phyloP scores from a whole-genome alignment of 257 asterid genomes.

The Henckelia pumila region DNA sequence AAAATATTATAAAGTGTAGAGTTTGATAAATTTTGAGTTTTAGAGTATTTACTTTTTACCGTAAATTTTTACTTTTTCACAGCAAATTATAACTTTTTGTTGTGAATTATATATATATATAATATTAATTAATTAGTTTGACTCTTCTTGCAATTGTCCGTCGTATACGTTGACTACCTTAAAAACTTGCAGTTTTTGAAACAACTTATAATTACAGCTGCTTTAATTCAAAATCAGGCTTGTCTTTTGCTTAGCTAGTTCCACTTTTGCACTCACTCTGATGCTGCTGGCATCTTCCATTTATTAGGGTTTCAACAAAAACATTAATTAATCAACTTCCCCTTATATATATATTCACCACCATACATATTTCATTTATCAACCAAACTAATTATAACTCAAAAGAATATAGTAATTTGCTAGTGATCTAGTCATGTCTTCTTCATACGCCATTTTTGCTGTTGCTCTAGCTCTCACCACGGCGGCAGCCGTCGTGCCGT shows the following conservation, averaged over 20 bases:
- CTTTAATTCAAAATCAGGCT: not conserved
- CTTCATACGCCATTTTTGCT: slow-evolving; percentile 9
- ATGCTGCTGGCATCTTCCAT: slow-evolving; percentile 32
- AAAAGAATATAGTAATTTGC: not conserved
- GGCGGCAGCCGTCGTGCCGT: slow-evolving; percentile 1
- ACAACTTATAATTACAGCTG: not conserved
- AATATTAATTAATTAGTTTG: too few relatives aligned
- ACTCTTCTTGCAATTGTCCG: too few relatives aligned
- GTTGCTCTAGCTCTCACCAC: slow-evolving; percentile 17
- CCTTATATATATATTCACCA: slow-evolving; percentile 20
- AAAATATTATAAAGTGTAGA: too few relatives aligned
- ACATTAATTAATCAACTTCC: too few relatives aligned
- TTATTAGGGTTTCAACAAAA: slow-evolving; percentile 45
- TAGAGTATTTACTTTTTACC: too few relatives aligned
- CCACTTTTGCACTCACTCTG: slow-evolving; percentile 25
- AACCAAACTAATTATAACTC: not conserved
- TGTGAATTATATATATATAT: too few relatives aligned
- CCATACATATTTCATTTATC: too few relatives aligned
- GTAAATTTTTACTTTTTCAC: too few relatives aligned
- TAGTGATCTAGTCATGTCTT: slow-evolving; percentile 25
- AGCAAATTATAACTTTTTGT: too few relatives aligned
- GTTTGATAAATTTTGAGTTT: too few relatives aligned
- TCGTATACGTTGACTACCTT: too few relatives aligned
- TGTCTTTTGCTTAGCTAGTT: slow-evolving; percentile 18
- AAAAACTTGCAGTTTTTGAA: too few relatives aligned